Evolutionary conservation across 148 eudicot species (phyloP).

Genomic region (Chenopodium formosanum): DNA sequence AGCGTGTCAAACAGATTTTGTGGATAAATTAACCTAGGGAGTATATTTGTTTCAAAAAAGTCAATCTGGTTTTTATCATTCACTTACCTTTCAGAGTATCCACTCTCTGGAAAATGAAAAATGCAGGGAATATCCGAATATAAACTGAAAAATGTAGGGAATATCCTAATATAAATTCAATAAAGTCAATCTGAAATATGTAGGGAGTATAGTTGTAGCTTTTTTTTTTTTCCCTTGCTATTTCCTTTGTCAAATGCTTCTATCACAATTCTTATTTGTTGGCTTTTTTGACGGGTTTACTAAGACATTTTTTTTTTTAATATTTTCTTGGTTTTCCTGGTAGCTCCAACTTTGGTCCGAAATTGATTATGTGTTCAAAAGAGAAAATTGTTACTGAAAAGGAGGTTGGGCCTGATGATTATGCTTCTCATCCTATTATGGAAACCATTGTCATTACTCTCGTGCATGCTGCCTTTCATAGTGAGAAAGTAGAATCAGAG

Average conservation of each 20-base stretch:
- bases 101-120: neutral
- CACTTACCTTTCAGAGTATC: neutral
- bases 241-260: neutral
- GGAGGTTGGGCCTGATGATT: constrained; percentile 53
- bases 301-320: neutral
- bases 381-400: constrained; percentile 57
- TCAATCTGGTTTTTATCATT: neutral
- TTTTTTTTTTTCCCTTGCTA: neutral
- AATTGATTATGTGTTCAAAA: constrained; percentile 60
- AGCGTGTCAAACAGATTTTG: neutral
- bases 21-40: neutral
- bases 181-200: too few relatives aligned
- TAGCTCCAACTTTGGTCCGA: constrained; percentile 81
- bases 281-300: neutral
- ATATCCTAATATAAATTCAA: too few relatives aligned
- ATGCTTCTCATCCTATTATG: constrained; percentile 58
- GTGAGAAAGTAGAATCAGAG: constrained; percentile 91
- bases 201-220: neutral
- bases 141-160: too few relatives aligned
- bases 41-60: neutral
- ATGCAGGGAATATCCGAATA: neutral
- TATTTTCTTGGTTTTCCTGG: constrained; percentile 13
- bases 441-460: constrained; percentile 81
- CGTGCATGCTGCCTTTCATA: constrained; percentile 72
- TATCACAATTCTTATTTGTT: neutral